A percentile compares a stretch with the other conserved stretches of the same genome.
Evolutionary conservation across 2,329 filamentous ascomycete species (phyloP).

Genomic region (Arthrobotrys sinensis): DNA sequence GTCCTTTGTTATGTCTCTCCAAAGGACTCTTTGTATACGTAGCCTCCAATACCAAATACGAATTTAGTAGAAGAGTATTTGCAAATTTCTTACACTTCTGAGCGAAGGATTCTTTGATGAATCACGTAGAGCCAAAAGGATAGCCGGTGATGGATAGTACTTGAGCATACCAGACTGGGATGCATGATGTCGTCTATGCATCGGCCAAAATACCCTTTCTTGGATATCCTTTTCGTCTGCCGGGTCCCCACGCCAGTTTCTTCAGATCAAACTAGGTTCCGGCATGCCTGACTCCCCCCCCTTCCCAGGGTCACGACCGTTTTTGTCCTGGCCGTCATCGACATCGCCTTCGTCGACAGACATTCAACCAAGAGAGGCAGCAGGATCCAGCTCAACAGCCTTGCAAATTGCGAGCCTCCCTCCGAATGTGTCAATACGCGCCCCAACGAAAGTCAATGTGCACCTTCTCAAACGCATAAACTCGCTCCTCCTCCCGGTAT

Average conservation of each 20-base stretch:
- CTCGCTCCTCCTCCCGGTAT: constrained; percentile 76
- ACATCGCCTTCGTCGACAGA: constrained; percentile 3
- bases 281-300: constrained; percentile 30
- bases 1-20: constrained; percentile 1
- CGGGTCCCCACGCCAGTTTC: neutral
- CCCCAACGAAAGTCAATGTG: constrained; percentile 72
- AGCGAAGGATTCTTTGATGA: too few relatives aligned
- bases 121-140: too few relatives aligned
- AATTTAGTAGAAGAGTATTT: neutral
- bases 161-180: too few relatives aligned
- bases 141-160: too few relatives aligned
- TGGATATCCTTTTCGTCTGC: neutral
- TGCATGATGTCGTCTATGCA: neutral
- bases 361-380: constrained; percentile 5
- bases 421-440: constrained; percentile 69
- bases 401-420: constrained; percentile 46
- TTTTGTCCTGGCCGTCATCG: constrained; percentile 14
- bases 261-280: neutral
- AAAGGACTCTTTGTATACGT: constrained; percentile 24
- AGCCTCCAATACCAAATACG: constrained; percentile 21
- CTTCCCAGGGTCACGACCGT: constrained; percentile 11
- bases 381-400: constrained; percentile 14
- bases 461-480: constrained; percentile 77
- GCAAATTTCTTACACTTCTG: neutral
- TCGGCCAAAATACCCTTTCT: neutral